These are phyloP conservation scores for Arthrinium phaeospermum DNA, from an alignment of 2,329 filamentous ascomycete species.

Conservation along the genomic window DNA sequence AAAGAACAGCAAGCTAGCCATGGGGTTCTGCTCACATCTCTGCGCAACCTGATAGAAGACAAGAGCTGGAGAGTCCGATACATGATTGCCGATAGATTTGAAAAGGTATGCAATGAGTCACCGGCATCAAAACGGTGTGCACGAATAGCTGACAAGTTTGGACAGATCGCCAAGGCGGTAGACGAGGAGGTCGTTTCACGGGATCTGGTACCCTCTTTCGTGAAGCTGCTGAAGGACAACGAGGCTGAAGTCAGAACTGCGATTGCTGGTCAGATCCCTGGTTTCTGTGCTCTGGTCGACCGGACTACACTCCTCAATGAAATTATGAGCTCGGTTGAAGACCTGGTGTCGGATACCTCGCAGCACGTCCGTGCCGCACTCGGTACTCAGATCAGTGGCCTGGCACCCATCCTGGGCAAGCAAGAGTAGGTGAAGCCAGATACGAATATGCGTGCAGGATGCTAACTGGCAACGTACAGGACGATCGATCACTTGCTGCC, in stretches of 20 bases:
- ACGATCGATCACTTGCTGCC: conserved; percentile 96
- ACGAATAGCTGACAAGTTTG: conserved; percentile 27
- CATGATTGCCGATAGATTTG: conserved; percentile 98
- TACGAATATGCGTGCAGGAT: not conserved
- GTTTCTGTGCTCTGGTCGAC: conserved; percentile 91
- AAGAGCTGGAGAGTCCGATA: conserved; percentile 99
- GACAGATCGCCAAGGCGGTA: conserved; percentile 93
- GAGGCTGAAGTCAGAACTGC: conserved; percentile 97
- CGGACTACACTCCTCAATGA: conserved; percentile 88
- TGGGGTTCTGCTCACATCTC: conserved; percentile 85
- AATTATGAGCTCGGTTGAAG: conserved; percentile 95
- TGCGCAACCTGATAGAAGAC: conserved; percentile 94
- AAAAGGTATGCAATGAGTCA: conserved; percentile 69
- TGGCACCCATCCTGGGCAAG: conserved; percentile 96
- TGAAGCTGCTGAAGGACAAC: conserved; percentile 96
- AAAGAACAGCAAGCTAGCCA: conserved; percentile 98
- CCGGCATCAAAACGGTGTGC: conserved; percentile 1
- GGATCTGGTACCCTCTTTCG: conserved; percentile 94
- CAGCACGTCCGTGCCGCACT: conserved; percentile 96
- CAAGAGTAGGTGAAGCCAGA: conserved; percentile 74
- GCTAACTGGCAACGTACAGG: conserved; percentile 51
- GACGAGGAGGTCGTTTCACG: conserved; percentile 94
- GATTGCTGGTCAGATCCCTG: conserved; percentile 96
- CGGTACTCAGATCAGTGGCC: conserved; percentile 94
- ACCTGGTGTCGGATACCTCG: conserved; percentile 92